Evolutionary conservation across 2,329 filamentous ascomycete genomes (phyloP), one percentile per base, ranked within the genome.

Genomic region (Elsinoe necatrix): DNA sequence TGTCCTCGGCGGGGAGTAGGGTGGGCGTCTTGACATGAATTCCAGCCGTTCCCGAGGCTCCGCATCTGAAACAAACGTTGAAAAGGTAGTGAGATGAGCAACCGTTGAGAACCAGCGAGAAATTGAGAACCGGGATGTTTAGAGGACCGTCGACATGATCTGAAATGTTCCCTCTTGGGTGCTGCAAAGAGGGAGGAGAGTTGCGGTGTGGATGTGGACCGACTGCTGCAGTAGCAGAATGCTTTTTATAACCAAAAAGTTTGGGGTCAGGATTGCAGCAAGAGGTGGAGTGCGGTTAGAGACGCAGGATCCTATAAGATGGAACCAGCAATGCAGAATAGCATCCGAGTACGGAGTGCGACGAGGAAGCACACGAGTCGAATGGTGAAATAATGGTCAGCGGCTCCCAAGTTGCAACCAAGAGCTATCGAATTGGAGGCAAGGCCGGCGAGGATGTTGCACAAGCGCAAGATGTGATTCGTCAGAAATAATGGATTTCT

Each of bases 11-110:
- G 48, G 48, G 29, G 48, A 52, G 25, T 29, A 20, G 14, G 31
- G 31, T 14, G 16, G 48, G 31, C 48, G 54, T 56, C 42, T 56
- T 48, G 54, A 56, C 54, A 56, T 56, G 31, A 21, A 52, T 29
- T 52, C 20, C 14, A 52, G 48, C 45, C 45, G 45, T 35, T 52
- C 48, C 41, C 48, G 48, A 52, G 48, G 48, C 48, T 52, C 18
- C 20, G 48, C 48, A 52, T 52, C 31, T 52, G 48, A 52, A 52
- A 52, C 48, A 52, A 37, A 52, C 48, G 48, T 52, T 52, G 31
- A 21, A 48, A 52, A 39, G 45, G 31, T 52, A 52, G 48, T n/a
- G 31, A 52, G 48, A 52, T 52, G 48, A 52, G n/a, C 29, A 39
- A 39, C 48, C 48, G 48, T 52, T 52, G 48, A 52, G 48, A 27